Percentiles rank a stretch among this genome's conserved stretches.
Evolutionary conservation across 495 filamentous ascomycete genomes (phyloP).

Genomic region (Talaromyces adpressus): DNA sequence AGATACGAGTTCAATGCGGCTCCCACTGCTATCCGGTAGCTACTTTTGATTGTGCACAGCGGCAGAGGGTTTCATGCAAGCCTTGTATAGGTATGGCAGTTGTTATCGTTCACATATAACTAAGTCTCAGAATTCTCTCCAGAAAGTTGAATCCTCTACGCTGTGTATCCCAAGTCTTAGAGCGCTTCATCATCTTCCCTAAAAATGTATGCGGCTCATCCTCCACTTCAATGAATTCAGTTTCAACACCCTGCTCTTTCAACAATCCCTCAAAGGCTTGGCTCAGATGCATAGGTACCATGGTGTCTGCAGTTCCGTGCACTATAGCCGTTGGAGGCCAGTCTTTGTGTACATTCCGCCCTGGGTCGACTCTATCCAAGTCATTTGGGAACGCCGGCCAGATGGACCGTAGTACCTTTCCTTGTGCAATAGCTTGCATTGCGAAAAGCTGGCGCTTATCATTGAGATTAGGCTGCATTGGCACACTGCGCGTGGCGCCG

Average conservation of each 20-base stretch:
- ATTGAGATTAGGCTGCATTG: constrained; percentile 22
- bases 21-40: not conserved
- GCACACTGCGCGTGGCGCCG: not conserved
- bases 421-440: constrained; percentile 27
- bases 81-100: not conserved
- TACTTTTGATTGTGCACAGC: not conserved
- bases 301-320: not conserved
- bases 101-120: not conserved
- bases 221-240: constrained; percentile 28
- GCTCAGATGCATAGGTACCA: constrained; percentile 19
- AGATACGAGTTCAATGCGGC: not conserved
- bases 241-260: constrained; percentile 15
- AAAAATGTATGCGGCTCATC: constrained; percentile 32
- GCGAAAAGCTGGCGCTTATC: constrained; percentile 28
- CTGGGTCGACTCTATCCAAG: constrained; percentile 21
- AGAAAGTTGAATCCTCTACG: constrained; percentile 31
- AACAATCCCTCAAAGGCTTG: constrained; percentile 15
- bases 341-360: constrained; percentile 9
- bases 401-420: constrained; percentile 20
- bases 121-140: constrained; percentile 14
- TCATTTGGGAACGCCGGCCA: constrained; percentile 14
- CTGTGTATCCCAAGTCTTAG: constrained; percentile 27
- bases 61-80: not conserved
- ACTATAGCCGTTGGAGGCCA: constrained; percentile 22
- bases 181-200: constrained; percentile 27